phyloP scores from a whole-genome alignment of 2,329 filamentous ascomycete species.

The Stachybotrys echinatus region DNA sequence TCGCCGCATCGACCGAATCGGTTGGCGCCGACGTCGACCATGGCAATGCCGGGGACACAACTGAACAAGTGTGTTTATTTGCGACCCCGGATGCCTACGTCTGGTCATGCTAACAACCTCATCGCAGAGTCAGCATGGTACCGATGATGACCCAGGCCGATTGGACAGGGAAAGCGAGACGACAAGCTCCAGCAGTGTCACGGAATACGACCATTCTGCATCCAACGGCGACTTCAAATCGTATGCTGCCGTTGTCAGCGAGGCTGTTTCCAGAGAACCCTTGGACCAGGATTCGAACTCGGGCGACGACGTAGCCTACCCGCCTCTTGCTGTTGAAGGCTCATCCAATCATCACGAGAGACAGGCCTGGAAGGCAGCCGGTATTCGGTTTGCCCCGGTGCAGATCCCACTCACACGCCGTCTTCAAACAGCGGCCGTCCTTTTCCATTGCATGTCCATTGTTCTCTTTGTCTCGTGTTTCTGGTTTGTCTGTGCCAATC shows the following conservation, averaged over 20 bases:
- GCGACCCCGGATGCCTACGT: neutral
- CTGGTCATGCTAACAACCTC: neutral
- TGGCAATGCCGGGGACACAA: neutral
- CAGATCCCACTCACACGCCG: conserved; percentile 66
- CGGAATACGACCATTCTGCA: neutral
- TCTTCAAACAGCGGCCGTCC: conserved; percentile 72
- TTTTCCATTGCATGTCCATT: conserved; percentile 68
- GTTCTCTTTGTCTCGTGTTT: conserved; percentile 70
- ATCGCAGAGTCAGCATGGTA: neutral
- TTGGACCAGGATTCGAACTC: conserved; percentile 3
- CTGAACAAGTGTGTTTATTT: neutral
- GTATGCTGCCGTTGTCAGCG: conserved; percentile 14
- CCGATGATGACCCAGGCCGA: neutral
- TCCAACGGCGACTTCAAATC: conserved; percentile 6
- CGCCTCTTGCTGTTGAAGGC: conserved; percentile 16
- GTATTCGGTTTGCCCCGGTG: conserved; percentile 80
- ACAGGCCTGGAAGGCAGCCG: conserved; percentile 31
- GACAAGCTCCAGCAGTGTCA: neutral
- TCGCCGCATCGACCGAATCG: too few relatives aligned
- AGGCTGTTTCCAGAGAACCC: conserved; percentile 4
- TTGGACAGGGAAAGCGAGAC: neutral
- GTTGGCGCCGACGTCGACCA: too few relatives aligned
- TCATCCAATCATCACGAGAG: conserved; percentile 14
- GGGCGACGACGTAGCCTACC: conserved; percentile 15
- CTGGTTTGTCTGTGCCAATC: conserved; percentile 87